A percentile compares a stretch with the other conserved stretches of the same genome.
phyloP scores from a whole-genome alignment of 2,329 filamentous ascomycete species.

The Beauveria brongniartii region DNA sequence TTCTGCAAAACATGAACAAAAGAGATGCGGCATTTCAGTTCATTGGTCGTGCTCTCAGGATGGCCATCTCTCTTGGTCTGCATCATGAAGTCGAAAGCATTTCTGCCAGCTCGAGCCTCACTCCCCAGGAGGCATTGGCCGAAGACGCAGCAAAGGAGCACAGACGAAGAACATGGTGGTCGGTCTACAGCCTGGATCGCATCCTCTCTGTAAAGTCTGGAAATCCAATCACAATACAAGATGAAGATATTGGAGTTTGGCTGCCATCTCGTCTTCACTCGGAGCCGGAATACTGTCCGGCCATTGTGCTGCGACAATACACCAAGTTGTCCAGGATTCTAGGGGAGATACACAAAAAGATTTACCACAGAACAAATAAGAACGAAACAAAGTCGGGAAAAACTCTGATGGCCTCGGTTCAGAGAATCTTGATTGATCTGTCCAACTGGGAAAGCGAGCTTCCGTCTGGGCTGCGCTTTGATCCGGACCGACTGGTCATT shows the following conservation, averaged over 20 bases:
- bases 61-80: constrained; percentile 49
- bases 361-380: constrained; percentile 37
- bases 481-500: constrained; percentile 36
- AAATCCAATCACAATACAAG: constrained; percentile 45
- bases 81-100: constrained; percentile 39
- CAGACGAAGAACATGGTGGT: constrained; percentile 47
- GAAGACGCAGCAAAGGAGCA: constrained; percentile 37
- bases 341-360: constrained; percentile 36
- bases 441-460: constrained; percentile 41
- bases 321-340: constrained; percentile 45
- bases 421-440: constrained; percentile 41
- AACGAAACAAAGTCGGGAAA: constrained; percentile 33
- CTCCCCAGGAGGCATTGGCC: constrained; percentile 21
- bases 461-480: constrained; percentile 38
- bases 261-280: constrained; percentile 26
- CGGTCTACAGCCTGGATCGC: constrained; percentile 46
- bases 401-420: constrained; percentile 40
- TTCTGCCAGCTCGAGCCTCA: neutral
- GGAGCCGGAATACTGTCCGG: constrained; percentile 35
- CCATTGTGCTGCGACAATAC: constrained; percentile 41
- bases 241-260: constrained; percentile 42
- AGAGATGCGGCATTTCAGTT: constrained; percentile 48
- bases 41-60: constrained; percentile 44
- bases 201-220: constrained; percentile 46
- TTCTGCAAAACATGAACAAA: constrained; percentile 49